A percentile compares a stretch with the other conserved stretches of the same genome.
phyloP scores from a whole-genome alignment of 2,329 filamentous ascomycete species.

The Alternaria ventricosa region DNA sequence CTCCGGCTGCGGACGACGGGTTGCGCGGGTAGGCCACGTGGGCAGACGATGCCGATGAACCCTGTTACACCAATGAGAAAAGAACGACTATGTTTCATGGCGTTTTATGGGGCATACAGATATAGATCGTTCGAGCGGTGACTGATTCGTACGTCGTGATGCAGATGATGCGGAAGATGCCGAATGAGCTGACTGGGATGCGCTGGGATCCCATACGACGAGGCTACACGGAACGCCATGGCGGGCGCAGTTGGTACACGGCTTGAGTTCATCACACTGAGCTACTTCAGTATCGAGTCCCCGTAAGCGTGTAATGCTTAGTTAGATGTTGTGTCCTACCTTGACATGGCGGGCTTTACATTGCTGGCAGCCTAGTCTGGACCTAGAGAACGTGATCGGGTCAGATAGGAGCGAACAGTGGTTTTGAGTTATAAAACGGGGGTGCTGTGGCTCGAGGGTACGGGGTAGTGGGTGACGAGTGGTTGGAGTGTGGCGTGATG shows the following conservation, averaged over 20 bases:
- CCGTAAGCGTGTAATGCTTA: constrained; percentile 6
- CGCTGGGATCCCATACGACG: constrained; percentile 32
- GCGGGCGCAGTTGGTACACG: constrained; percentile 47
- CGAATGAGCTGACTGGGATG: constrained; percentile 16
- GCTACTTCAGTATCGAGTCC: constrained; percentile 16
- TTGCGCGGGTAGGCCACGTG: constrained; percentile 34
- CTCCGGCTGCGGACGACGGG: constrained; percentile 14
- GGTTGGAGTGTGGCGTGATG: constrained; percentile 7
- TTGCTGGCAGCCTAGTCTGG: constrained; percentile 41
- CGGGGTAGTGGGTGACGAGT: constrained; percentile 3
- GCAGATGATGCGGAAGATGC: constrained; percentile 16
- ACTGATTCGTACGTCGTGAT: constrained; percentile 20
- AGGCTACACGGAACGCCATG: constrained; percentile 48
- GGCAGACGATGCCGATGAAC: constrained; percentile 11
- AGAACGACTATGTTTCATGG: not conserved
- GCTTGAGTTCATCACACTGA: constrained; percentile 49
- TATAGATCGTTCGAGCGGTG: constrained; percentile 17
- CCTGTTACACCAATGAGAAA: constrained; percentile 16
- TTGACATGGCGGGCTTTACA: constrained; percentile 50
- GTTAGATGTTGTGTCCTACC: constrained; percentile 24
- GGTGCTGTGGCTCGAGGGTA: not conserved
- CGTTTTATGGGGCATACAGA: constrained; percentile 19
- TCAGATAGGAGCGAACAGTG: not conserved
- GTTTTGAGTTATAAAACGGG: not conserved
- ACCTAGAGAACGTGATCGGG: constrained; percentile 12